Base-by-base conservation (phyloP, 176 grass and related monocot genomes). In the Rhynchospora tenuis region DNA sequence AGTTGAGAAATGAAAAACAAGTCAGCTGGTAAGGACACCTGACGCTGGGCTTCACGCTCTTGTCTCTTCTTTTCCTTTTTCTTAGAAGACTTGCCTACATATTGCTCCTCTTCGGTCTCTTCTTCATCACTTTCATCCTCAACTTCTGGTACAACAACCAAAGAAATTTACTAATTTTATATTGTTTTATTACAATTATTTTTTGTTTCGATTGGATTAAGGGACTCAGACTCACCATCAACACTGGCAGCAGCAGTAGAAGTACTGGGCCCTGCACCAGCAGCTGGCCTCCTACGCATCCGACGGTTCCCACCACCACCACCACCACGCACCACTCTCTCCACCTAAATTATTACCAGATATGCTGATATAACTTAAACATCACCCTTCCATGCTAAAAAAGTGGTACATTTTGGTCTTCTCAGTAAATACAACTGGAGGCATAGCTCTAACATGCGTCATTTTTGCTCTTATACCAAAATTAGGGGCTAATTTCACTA, bases 31-130 rank as follows among this genome's bases (percentile, higher is more conserved):
- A 84, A 54, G 78, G 59, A 81, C 82, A 97, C 89, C 87, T 97
- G 86, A 20, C 84, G 81, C 77, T 93, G 89, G 1, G 48, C 84
- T 56, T 91, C 91, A 12, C 91, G 86, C 56, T 97, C 94, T 80
- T 93, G 94, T 73, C 84, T 90, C 55, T 83, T 97, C 94, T 85
- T 97, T 78, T 97, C 94, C 87, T 93, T 97, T 77, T 92, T 92
- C 73, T 88, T 93, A 76, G 91, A 97, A 46, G 81, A 65, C 66
- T 56, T 97, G 26, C 76, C 70, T 27, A 9, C 84, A 89, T 87
- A 82, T 47, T 81, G 44, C 54, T 78, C 79, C 51, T 87, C 83
- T 5, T 65, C 73, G 59, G 82, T 28, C 63, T 92, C 89, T 61
- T 88, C 86, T 23, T 38, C 33, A 38, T 91, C 91, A 68, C 79